Conservation (phyloP, 1,284 basidiomycete genomes). For the Athelia psychrophila region DNA sequence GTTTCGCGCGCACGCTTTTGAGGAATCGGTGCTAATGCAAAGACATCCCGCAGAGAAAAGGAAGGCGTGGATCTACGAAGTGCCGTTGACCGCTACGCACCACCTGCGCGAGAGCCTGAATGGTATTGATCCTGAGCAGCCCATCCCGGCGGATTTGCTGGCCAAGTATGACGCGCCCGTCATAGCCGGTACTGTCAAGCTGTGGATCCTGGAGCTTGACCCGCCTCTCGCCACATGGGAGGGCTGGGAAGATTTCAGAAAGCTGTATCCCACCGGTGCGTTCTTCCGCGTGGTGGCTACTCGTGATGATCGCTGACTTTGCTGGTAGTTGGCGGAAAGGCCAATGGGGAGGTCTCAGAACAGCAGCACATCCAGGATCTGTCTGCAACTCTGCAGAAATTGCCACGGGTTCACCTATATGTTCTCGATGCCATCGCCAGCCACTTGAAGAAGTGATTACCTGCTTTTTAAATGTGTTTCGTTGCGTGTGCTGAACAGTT, state of each 20-base stretch:
- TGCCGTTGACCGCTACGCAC: slow-evolving; percentile 80
- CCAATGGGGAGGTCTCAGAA: slow-evolving; percentile 48
- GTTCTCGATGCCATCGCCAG: slow-evolving; percentile 79
- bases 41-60: slow-evolving; percentile 62
- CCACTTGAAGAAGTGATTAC: slow-evolving; percentile 67
- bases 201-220: slow-evolving; percentile 86
- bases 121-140: slow-evolving; percentile 59
- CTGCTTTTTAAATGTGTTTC: not conserved
- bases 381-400: slow-evolving; percentile 61
- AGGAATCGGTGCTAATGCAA: not conserved
- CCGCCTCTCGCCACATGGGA: slow-evolving; percentile 83
- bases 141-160: slow-evolving; percentile 65
- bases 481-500: slow-evolving; percentile 1
- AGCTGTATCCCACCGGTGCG: slow-evolving; percentile 69
- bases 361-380: slow-evolving; percentile 69
- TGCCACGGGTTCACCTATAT: slow-evolving; percentile 81
- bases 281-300: not conserved
- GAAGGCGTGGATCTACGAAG: slow-evolving; percentile 91
- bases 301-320: slow-evolving; percentile 11
- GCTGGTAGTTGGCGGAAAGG: slow-evolving; percentile 49
- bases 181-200: slow-evolving; percentile 79
- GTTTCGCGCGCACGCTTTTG: not conserved
- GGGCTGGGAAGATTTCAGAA: slow-evolving; percentile 87
- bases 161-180: slow-evolving; percentile 82
- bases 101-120: slow-evolving; percentile 83